A percentile compares a stretch with the other conserved stretches of the same genome.
Conservation (phyloP, 805 yeast species). For the Wickerhamomyces subpelliculosus region DNA sequence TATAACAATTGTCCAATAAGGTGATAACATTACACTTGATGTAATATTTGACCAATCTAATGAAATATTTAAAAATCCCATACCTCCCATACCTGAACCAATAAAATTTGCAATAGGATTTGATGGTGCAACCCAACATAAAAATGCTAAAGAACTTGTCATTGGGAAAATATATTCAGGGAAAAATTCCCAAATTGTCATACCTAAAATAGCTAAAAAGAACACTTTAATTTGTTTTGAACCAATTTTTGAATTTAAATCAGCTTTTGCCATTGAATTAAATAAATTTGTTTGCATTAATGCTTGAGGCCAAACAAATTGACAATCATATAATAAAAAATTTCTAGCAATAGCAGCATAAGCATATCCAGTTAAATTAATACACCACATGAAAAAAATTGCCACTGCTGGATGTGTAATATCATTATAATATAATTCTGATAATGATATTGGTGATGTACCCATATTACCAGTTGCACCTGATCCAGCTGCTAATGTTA, state of each 20-base stretch:
- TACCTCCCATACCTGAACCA: constrained; percentile 48
- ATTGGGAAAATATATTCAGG: constrained; percentile 44
- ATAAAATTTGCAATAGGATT: constrained; percentile 34
- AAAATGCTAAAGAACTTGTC: constrained; percentile 40
- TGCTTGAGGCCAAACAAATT: constrained; percentile 44
- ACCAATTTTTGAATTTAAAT: constrained; percentile 4
- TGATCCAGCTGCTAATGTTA: constrained; percentile 33
- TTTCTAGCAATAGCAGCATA: constrained; percentile 44
- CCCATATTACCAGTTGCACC: constrained; percentile 49
- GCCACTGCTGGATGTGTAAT: constrained; percentile 30
- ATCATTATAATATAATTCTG: constrained; percentile 29
- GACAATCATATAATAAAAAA: constrained; percentile 40
- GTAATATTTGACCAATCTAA: constrained; percentile 50
- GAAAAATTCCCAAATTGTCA: constrained; percentile 40
- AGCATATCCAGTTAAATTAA: constrained; percentile 46
- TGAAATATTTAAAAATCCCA: constrained; percentile 41
- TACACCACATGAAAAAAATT: constrained; percentile 41
- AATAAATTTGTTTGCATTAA: constrained; percentile 44
- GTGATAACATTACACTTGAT: constrained; percentile 40
- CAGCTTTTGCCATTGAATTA: constrained; percentile 20
- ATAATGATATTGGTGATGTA: constrained; percentile 37
- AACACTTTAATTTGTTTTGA: constrained; percentile 32
- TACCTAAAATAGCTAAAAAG: constrained; percentile 25
- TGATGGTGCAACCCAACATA: constrained; percentile 43
- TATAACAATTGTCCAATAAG: constrained; percentile 45